phyloP scores from a whole-genome alignment of 805 yeast genomes.

The Nakazawaea ernobii region DNA sequence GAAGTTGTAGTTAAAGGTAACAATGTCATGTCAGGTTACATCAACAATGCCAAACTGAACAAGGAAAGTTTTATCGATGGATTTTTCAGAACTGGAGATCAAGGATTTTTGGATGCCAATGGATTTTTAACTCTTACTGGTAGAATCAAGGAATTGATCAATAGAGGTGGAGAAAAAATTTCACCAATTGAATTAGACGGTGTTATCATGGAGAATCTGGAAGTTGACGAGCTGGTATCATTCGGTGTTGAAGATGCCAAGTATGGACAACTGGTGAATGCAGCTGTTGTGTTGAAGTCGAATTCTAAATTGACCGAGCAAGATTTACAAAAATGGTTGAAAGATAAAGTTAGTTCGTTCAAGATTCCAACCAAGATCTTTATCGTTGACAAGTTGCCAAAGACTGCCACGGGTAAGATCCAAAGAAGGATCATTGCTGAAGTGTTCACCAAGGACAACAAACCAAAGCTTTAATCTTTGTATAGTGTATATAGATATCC shows the following conservation, averaged over 20 bases:
- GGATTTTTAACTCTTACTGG: slow-evolving; percentile 62
- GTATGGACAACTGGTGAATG: slow-evolving; percentile 69
- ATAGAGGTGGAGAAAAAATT: slow-evolving; percentile 75
- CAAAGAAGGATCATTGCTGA: slow-evolving; percentile 61
- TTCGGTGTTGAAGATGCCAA: slow-evolving; percentile 63
- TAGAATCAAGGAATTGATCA: slow-evolving; percentile 66
- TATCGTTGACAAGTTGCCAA: slow-evolving; percentile 59
- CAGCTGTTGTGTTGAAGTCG: slow-evolving; percentile 55
- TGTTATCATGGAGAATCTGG: slow-evolving; percentile 51
- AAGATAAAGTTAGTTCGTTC: slow-evolving; percentile 43
- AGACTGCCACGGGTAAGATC: slow-evolving; percentile 75
- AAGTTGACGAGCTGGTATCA: slow-evolving; percentile 64
- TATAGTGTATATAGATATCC: not conserved
- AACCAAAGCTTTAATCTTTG: not conserved
- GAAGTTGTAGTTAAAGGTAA: slow-evolving; percentile 66
- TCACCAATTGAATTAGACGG: slow-evolving; percentile 69
- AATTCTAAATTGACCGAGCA: slow-evolving; percentile 30
- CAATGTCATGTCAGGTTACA: slow-evolving; percentile 67
- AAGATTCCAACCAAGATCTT: slow-evolving; percentile 56
- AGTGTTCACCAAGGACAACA: slow-evolving; percentile 29
- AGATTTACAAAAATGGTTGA: slow-evolving; percentile 43
- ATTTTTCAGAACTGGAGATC: slow-evolving; percentile 76
- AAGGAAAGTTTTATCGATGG: slow-evolving; percentile 44
- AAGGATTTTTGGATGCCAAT: slow-evolving; percentile 56
- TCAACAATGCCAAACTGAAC: slow-evolving; percentile 68